These are phyloP conservation scores for Taphrina confusa DNA, from an alignment of 1,139 yeast species.

Conservation along the genomic window DNA sequence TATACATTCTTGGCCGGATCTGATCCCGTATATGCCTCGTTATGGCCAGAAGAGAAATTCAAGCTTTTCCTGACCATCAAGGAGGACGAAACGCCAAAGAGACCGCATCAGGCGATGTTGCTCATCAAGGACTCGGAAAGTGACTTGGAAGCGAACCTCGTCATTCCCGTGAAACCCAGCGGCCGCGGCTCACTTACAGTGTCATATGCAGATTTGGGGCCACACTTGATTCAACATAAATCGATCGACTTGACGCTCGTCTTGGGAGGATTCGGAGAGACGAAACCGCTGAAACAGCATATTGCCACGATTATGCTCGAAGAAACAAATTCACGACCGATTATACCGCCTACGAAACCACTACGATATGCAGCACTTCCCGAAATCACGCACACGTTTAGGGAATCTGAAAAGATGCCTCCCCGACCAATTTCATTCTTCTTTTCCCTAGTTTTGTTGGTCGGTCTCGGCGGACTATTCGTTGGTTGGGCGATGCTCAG, in stretches of 20 bases:
- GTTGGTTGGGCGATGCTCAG: slow-evolving; percentile 2
- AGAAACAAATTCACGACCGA: not conserved
- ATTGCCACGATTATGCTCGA: slow-evolving; percentile 12
- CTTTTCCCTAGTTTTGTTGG: slow-evolving; percentile 8
- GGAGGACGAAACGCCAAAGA: slow-evolving; percentile 15
- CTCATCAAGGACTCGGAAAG: slow-evolving; percentile 18
- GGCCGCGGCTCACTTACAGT: slow-evolving; percentile 21
- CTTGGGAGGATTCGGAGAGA: slow-evolving; percentile 33
- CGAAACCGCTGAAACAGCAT: slow-evolving; percentile 12
- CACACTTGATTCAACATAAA: not conserved
- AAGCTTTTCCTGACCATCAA: slow-evolving; percentile 17
- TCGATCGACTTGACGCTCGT: slow-evolving; percentile 32
- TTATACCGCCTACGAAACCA: slow-evolving; percentile 3
- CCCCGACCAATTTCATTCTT: slow-evolving; percentile 12
- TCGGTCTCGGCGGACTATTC: slow-evolving; percentile 14
- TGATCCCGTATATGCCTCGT: not conserved
- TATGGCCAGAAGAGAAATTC: slow-evolving; percentile 6
- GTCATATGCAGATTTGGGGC: slow-evolving; percentile 11
- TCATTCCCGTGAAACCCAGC: slow-evolving; percentile 26
- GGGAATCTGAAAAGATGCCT: slow-evolving; percentile 10
- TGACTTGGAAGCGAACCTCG: slow-evolving; percentile 20
- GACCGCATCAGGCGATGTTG: slow-evolving; percentile 35
- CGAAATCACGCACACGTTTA: slow-evolving; percentile 32
- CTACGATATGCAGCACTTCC: slow-evolving; percentile 17
- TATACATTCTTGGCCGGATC: slow-evolving; percentile 7